These are phyloP conservation scores for Sextonia rubra DNA, from an alignment of 164 flowering plant genomes.

Conservation along the genomic window DNA sequence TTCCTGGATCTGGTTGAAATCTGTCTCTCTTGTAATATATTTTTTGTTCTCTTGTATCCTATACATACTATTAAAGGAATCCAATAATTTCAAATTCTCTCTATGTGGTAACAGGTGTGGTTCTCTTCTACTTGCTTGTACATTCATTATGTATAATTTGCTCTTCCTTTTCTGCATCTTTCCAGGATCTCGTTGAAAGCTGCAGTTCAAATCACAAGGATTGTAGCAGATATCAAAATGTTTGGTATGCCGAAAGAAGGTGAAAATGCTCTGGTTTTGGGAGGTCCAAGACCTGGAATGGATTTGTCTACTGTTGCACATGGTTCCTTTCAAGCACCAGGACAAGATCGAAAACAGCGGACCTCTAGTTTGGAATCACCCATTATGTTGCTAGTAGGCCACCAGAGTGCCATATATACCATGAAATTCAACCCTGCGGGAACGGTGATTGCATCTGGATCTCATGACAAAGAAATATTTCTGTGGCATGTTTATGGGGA, in stretches of 20 bases:
- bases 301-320: conserved; percentile 65
- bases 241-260: conserved; percentile 40
- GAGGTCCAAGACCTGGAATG: conserved; percentile 69
- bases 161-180: background rate
- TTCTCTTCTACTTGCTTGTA: background rate
- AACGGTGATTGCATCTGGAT: conserved; percentile 86
- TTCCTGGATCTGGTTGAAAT: conserved; percentile 7
- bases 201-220: background rate
- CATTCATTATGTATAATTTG: background rate
- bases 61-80: too few species aligned
- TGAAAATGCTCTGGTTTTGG: conserved; percentile 57
- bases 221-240: conserved; percentile 27
- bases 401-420: conserved; percentile 88
- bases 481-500: conserved; percentile 92
- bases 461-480: conserved; percentile 91
- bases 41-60: too few species aligned
- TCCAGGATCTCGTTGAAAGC: conserved; percentile 6
- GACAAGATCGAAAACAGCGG: conserved; percentile 66
- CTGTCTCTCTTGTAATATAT: too few species aligned
- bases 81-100: background rate
- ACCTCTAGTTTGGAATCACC: conserved; percentile 90
- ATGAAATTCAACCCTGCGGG: conserved; percentile 97
- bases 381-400: conserved; percentile 84
- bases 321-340: conserved; percentile 48
- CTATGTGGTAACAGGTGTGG: background rate